Evolutionary conservation across 495 filamentous ascomycete species (phyloP).

Genomic region (Evernia prunastri): DNA sequence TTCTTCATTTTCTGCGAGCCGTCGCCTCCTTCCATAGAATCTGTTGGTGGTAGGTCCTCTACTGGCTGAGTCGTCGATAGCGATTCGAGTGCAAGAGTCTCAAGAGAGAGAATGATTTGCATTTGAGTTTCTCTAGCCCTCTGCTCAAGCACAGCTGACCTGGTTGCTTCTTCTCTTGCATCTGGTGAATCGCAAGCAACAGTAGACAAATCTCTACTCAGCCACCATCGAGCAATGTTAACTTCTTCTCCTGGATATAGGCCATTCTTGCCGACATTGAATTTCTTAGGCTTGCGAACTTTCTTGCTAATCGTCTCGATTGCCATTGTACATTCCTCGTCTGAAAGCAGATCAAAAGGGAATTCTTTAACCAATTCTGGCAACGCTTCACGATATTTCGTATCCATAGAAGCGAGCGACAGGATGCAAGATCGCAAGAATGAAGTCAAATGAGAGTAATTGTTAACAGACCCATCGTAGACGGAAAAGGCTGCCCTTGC

Average conservation of each 20-base stretch:
- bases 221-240: conserved; percentile 79
- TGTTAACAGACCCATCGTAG: conserved; percentile 30
- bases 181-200: conserved; percentile 31
- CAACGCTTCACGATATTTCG: conserved; percentile 76
- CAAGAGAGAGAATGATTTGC: conserved; percentile 84
- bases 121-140: conserved; percentile 75
- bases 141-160: conserved; percentile 55
- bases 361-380: conserved; percentile 60
- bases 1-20: conserved; percentile 25
- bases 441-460: conserved; percentile 46
- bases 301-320: conserved; percentile 33
- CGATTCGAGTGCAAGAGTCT: conserved; percentile 72
- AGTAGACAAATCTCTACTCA: conserved; percentile 38
- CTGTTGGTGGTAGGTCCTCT: conserved; percentile 25
- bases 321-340: conserved; percentile 43
- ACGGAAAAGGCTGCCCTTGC: conserved; percentile 68
- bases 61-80: conserved; percentile 28
- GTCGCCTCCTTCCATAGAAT: conserved; percentile 34
- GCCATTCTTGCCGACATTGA: conserved; percentile 68
- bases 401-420: conserved; percentile 69
- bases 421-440: conserved; percentile 69
- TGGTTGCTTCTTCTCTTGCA: conserved; percentile 48
- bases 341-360: conserved; percentile 51
- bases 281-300: conserved; percentile 59
- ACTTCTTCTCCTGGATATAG: conserved; percentile 69